Base-by-base conservation (phyloP, 306 rosid species). In the Senna siamea region DNA sequence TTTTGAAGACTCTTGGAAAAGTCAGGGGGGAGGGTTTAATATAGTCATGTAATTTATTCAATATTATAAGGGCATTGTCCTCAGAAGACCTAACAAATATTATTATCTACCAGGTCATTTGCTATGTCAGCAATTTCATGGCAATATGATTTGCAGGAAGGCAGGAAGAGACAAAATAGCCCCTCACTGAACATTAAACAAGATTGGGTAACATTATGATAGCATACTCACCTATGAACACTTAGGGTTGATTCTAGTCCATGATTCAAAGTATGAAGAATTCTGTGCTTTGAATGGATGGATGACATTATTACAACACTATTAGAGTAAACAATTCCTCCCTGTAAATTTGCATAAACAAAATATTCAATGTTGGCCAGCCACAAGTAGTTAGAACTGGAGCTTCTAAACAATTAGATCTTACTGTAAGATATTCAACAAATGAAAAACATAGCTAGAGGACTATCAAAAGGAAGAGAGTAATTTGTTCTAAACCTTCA, bases 271-370 rank as follows among this genome's bases (percentile, higher is more conserved):
- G 84, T 67, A 75, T 78, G 86, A 76, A 89, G 72, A 62, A 84
- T 54, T 86, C 68, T 58, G 80, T 85, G 77, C 81, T 90, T 89
- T 64, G 92, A 89, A 68, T 80, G 76, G 69, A 87, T 52, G 70
- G 92, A 89, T 12, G 98, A 84, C 92, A 90, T 78, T 38, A 90
- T 69, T 52, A 89, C 54, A 76, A 93, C 86, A 77, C 83, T 77
- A 81, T 93, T 93, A 50, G 97, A 87, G 87, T 93, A 93, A 77
- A 93, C 87, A 74, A 93, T 70, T 70, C 98, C 98, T 48, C 97
- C 98, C 96, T 90, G 92, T 53, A 83, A 82, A 78, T 74, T 81
- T 38, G 34, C 53, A 73, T 14, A 51, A 59, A 84, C 5, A 61
- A 52, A 43, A 75, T 41, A 47, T 38, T 37, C 35, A 23, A 80